Conservation (phyloP, 2,329 filamentous ascomycete genomes). For the Orbilia oligospora region DNA sequence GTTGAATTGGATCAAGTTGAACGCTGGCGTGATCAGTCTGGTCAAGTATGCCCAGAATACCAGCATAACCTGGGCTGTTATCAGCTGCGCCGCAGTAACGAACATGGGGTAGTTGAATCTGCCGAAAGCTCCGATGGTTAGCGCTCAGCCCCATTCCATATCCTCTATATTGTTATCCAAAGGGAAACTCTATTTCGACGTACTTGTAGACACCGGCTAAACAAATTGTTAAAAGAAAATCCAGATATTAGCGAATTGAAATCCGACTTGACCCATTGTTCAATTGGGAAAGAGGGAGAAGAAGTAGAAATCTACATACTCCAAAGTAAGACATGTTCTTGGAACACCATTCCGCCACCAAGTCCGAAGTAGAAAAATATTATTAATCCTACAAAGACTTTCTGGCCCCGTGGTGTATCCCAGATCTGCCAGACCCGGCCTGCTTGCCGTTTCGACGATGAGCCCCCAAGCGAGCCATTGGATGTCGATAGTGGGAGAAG, state of each 20-base stretch:
- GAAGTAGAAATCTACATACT: conserved; percentile 58
- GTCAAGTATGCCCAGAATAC: conserved; percentile 70
- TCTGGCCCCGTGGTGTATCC: conserved; percentile 59
- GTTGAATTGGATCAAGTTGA: conserved; percentile 68
- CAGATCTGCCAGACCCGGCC: conserved; percentile 60
- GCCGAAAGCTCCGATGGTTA: conserved; percentile 35
- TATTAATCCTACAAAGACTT: conserved; percentile 62
- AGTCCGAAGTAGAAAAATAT: conserved; percentile 61
- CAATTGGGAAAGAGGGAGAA: too few species aligned
- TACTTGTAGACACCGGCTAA: conserved; percentile 64
- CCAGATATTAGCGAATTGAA: too few species aligned
- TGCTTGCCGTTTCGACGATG: conserved; percentile 30
- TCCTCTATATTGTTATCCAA: not conserved
- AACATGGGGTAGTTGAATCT: conserved; percentile 72
- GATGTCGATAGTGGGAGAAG: conserved; percentile 49
- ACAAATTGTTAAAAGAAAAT: too few species aligned
- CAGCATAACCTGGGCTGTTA: conserved; percentile 70
- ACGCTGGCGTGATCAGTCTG: conserved; percentile 68
- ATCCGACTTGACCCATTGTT: too few species aligned
- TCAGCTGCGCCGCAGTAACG: conserved; percentile 70
- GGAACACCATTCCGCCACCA: conserved; percentile 62
- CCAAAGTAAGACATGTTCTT: conserved; percentile 63
- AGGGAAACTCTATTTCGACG: not conserved
- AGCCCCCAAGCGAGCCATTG: conserved; percentile 29
- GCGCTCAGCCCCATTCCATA: not conserved